These are phyloP conservation scores for Daldinia eschscholtzii DNA, from an alignment of 2,329 filamentous ascomycete genomes.

Conservation along the genomic window DNA sequence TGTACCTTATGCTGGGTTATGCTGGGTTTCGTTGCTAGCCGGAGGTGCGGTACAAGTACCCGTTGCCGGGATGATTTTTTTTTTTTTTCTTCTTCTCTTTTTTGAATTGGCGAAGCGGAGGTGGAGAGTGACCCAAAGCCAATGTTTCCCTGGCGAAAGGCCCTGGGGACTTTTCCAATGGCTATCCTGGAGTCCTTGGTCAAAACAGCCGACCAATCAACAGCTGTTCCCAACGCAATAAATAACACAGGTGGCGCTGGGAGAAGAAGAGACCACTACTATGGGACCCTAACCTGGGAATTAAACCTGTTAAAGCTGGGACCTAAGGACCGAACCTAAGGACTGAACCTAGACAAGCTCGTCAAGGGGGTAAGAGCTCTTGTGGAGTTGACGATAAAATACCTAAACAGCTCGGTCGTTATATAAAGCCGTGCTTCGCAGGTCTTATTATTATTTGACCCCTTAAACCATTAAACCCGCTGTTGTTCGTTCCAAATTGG, in stretches of 20 bases:
- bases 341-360: slow-evolving; percentile 15
- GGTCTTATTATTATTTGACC: slow-evolving; percentile 8
- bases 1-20: slow-evolving; percentile 2
- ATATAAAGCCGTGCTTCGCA: slow-evolving; percentile 12
- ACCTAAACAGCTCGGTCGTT: slow-evolving; percentile 10
- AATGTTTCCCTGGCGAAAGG: slow-evolving; percentile 37
- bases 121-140: slow-evolving; percentile 45
- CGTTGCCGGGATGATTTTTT: slow-evolving; percentile 42
- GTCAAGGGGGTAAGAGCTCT: slow-evolving; percentile 23
- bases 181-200: slow-evolving; percentile 12
- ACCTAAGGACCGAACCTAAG: slow-evolving; percentile 10
- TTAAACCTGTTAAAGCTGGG: slow-evolving; percentile 5
- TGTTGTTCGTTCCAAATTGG: background rate
- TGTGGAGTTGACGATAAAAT: slow-evolving; percentile 34
- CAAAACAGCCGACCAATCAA: slow-evolving; percentile 43
- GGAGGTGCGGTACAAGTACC: slow-evolving; percentile 45
- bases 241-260: slow-evolving; percentile 33
- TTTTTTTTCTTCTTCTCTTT: background rate
- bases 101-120: slow-evolving; percentile 45
- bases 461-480: slow-evolving; percentile 5
- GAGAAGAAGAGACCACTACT: slow-evolving; percentile 26
- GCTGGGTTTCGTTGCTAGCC: slow-evolving; percentile 31
- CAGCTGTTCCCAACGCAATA: slow-evolving; percentile 24
- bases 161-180: slow-evolving; percentile 1
- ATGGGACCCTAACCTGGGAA: slow-evolving; percentile 11